phyloP scores from a whole-genome alignment of 768 basidiomycete genomes.

The Amanita rubescens region DNA sequence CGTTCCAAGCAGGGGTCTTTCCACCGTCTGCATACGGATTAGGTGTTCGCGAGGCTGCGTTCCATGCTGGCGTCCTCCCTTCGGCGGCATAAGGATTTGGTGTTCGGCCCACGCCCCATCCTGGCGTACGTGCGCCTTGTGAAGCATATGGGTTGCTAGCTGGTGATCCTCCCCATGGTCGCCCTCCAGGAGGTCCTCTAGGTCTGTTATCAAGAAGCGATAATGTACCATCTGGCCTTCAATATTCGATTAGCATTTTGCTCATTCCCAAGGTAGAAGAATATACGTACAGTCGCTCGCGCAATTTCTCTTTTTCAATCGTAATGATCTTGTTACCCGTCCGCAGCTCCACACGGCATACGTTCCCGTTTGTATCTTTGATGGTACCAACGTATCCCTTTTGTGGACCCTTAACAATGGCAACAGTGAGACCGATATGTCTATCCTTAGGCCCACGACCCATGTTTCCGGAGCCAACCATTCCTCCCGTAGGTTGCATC shows the following conservation, averaged over 20 bases:
- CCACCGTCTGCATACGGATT: conserved; percentile 62
- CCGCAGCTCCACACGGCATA: conserved; percentile 88
- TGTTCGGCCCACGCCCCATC: conserved; percentile 37
- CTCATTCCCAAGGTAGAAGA: background rate
- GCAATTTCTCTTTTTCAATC: conserved; percentile 74
- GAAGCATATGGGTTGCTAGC: conserved; percentile 31
- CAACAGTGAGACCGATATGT: conserved; percentile 72
- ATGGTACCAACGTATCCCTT: conserved; percentile 90
- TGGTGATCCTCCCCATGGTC: conserved; percentile 15
- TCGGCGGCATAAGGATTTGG: conserved; percentile 62
- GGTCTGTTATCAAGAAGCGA: conserved; percentile 35
- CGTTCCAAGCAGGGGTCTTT: conserved; percentile 58
- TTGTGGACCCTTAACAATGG: conserved; percentile 77
- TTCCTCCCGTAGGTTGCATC: conserved; percentile 56
- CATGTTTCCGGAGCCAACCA: conserved; percentile 74
- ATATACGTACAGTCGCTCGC: conserved; percentile 59
- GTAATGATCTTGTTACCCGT: conserved; percentile 82
- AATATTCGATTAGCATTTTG: conserved; percentile 3
- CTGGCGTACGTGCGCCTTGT: conserved; percentile 25
- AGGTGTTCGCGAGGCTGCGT: conserved; percentile 52
- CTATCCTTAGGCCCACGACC: conserved; percentile 76
- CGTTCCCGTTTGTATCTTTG: conserved; percentile 88
- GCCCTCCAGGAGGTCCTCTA: conserved; percentile 17
- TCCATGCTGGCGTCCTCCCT: conserved; percentile 52
- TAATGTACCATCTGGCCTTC: conserved; percentile 52